phyloP scores from a whole-genome alignment of 768 basidiomycete genomes.

The Naematelia encephala region DNA sequence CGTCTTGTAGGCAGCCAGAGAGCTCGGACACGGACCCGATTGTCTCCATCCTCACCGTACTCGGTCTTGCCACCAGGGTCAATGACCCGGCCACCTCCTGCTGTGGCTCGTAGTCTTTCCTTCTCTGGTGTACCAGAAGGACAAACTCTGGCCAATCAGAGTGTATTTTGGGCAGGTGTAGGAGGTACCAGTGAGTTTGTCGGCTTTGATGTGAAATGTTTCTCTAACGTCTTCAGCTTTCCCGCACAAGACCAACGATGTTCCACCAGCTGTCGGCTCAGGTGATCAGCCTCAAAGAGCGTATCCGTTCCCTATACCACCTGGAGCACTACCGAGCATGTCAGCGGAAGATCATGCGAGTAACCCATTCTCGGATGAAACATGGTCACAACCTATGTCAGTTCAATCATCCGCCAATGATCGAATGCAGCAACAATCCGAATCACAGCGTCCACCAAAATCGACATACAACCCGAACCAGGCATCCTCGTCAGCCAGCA shows the following conservation, averaged over 20 bases:
- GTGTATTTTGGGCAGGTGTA: conserved; percentile 6
- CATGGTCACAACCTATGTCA: background rate
- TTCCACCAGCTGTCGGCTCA: background rate
- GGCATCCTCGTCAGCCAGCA: no score
- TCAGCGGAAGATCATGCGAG: conserved; percentile 5
- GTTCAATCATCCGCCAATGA: background rate
- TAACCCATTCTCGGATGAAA: background rate
- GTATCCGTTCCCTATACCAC: conserved; percentile 41
- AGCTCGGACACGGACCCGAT: background rate
- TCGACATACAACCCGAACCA: background rate
- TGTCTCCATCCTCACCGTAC: conserved; percentile 17
- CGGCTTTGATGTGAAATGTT: background rate
- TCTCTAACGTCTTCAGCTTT: conserved; percentile 1
- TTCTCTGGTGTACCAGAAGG: background rate
- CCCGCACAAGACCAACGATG: background rate
- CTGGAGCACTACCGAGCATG: conserved; percentile 25
- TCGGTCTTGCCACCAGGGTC: conserved; percentile 1
- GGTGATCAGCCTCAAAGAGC: conserved; percentile 14
- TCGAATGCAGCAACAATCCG: background rate
- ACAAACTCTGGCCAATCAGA: background rate
- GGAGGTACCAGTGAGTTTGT: conserved; percentile 8
- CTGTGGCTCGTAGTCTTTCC: conserved; percentile 3
- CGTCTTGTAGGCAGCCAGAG: background rate
- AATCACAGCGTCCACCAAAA: background rate
- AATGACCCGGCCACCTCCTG: conserved; percentile 6